A percentile compares a stretch with the other conserved stretches of the same genome.
Evolutionary conservation across 2,329 filamentous ascomycete genomes (phyloP).

Genomic region (Metarhizium rileyi): DNA sequence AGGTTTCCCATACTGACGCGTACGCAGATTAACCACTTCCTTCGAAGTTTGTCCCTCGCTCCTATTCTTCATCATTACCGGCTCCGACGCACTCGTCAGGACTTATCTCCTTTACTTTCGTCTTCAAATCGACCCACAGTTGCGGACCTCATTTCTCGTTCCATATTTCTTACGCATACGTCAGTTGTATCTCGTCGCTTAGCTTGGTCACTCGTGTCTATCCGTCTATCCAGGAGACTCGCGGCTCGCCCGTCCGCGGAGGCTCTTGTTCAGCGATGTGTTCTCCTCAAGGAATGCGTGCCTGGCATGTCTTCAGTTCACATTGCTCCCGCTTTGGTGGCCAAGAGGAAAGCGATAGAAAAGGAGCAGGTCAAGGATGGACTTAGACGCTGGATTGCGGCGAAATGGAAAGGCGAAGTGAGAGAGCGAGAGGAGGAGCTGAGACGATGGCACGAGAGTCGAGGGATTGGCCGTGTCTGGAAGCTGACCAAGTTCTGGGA

Average conservation of each 20-base stretch:
- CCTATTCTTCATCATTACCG: conserved; percentile 57
- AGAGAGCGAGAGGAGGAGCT: conserved; percentile 38
- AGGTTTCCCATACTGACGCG: not conserved
- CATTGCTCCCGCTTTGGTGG: conserved; percentile 53
- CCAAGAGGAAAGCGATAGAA: conserved; percentile 52
- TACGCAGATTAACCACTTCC: conserved; percentile 47
- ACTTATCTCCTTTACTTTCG: conserved; percentile 45
- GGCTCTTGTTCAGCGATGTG: conserved; percentile 50
- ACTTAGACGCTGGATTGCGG: conserved; percentile 53
- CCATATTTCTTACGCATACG: conserved; percentile 58
- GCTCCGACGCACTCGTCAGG: conserved; percentile 43
- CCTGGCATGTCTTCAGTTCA: conserved; percentile 30
- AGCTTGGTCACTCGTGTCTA: conserved; percentile 53
- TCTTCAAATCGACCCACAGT: conserved; percentile 49
- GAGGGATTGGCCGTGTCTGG: conserved; percentile 48
- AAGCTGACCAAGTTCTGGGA: conserved; percentile 59
- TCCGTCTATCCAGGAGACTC: conserved; percentile 53
- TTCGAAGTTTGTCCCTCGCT: conserved; percentile 51
- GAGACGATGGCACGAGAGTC: conserved; percentile 37
- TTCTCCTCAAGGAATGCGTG: conserved; percentile 56
- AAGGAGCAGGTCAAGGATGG: conserved; percentile 58
- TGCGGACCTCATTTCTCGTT: conserved; percentile 50
- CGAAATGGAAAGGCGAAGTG: conserved; percentile 45
- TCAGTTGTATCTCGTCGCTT: conserved; percentile 55
- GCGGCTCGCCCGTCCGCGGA: conserved; percentile 49